These are phyloP conservation scores for Alisma plantagoaquatica DNA, from an alignment of 106 monocot species.

Conservation along the genomic window DNA sequence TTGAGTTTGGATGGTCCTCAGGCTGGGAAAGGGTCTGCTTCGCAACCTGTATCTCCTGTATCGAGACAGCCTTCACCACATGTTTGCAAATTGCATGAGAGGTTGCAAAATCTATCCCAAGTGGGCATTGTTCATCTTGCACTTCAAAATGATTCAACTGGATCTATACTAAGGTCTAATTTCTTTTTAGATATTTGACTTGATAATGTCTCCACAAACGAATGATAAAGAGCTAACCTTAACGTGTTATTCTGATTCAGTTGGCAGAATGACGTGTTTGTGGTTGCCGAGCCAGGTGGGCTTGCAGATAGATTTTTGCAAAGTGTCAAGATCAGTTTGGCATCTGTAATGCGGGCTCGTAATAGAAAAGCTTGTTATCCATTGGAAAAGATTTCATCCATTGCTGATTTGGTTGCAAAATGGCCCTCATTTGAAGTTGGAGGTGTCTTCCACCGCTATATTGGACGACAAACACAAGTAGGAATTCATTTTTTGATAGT, in stretches of 20 bases:
- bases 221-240: not conserved
- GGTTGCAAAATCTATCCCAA: constrained; percentile 76
- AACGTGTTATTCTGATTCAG: constrained; percentile 18
- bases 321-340: constrained; percentile 66
- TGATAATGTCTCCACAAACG: not conserved
- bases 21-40: constrained; percentile 27
- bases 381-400: constrained; percentile 39
- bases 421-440: constrained; percentile 81
- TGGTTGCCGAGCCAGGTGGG: constrained; percentile 95
- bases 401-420: constrained; percentile 68
- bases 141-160: constrained; percentile 93
- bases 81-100: constrained; percentile 64
- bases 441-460: constrained; percentile 87
- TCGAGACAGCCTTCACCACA: constrained; percentile 50
- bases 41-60: constrained; percentile 59
- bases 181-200: constrained; percentile 4
- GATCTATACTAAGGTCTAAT: constrained; percentile 75
- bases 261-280: constrained; percentile 99
- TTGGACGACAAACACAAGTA: constrained; percentile 97
- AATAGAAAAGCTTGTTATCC: constrained; percentile 42
- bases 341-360: constrained; percentile 32
- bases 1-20: constrained; percentile 77
- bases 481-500: not conserved
- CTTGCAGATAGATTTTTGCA: constrained; percentile 88
- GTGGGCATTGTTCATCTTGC: constrained; percentile 88